Evolutionary conservation across 2,329 filamentous ascomycete species (phyloP), one percentile per base, ranked within the genome.

Genomic region (Colletotrichum kahawae): DNA sequence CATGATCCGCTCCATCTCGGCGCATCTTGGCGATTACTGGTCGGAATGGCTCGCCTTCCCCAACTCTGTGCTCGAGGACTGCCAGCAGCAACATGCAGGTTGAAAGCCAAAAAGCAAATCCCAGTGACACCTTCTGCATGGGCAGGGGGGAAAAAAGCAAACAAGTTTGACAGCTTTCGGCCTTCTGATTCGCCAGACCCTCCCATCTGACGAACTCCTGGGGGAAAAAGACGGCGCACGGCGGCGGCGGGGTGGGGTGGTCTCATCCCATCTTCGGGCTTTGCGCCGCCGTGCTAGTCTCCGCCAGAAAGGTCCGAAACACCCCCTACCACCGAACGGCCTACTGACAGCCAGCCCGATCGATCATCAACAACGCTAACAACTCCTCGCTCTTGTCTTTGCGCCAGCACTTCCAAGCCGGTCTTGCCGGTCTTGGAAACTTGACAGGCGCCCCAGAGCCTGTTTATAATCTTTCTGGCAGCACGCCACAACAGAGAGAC

Each of bases 21-120:
- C 76, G 18, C 80, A 80, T 57, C 75, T 84, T 31, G 82, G 82
- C 10, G 74, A 79, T 6, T 78, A 80, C 51, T 84, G 83, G 83
- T 74, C 77, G 10, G 73, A 79, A 7, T 84, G 81, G 82, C 70
- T 85, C 18, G 67, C 43, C 10, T 74, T 74, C 18, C 71, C 71
- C 16, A 66, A 60, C 34, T 63, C 62, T 13, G 63, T 67, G 67
- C 67, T 76, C 29, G 71, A 67, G 62, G 87, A 33, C 31, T 56
- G 54, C 21, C 36, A 71, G 60, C 86, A 70, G 38, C 68, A 64
- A 18, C 33, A 64, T 57, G 38, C 56, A 43, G 54, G 43, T 12
- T 57, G 69, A 75, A 27, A 38, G 38, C 36, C 10, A 54, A 33
- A 34, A 29, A 24, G 12, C 48, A 1, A 38, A 38, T 13, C 43